Evolutionary conservation across 257 asterid species (phyloP), one percentile per base, ranked within the genome.

Genomic region (Petrea volubilis): DNA sequence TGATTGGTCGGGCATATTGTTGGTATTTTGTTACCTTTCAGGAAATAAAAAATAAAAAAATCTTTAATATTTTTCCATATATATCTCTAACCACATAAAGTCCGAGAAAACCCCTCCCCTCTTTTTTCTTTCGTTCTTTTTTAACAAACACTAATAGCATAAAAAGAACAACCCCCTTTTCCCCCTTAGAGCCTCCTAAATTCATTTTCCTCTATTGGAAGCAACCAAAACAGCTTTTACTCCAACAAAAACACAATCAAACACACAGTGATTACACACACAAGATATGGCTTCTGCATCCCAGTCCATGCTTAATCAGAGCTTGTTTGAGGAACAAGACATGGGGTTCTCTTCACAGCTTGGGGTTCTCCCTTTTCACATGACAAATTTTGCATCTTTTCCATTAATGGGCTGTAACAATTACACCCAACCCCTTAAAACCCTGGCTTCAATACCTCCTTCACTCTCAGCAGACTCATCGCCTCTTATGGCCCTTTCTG

Each of bases 241-340:
- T 49, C 68, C 71, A 63, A 27, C 15, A 6, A 20, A 17, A 40
- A 23, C 25, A n/a, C 49, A 51, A 55, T 18, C 17, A 59, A 36
- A 51, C 70, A 64, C 69, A 29, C 40, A 67, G 2, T 9, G 25
- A 55, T n/a, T 64, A 43, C 21, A 57, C 55, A 66, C n/a, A 33
- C 31, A 47, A 40, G 52, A 64, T 17, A 77, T 77, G 72, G 70
- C 81, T 36, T 70, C 79, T 70, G 74, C 80, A 28, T 38, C 87
- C 5, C 80, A 82, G 74, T 58, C 79, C 50, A 76, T 83, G 84
- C 38, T 87, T 27, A 86, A 86, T 78, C 90, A 88, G 65, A 80
- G 83, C 60, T 72, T 92, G 77, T 86, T 86, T 74, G 94, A 87
- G 49, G 97, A 90, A 60, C 91, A 90, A 79, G 90, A 89, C 47